phyloP scores from a whole-genome alignment of 306 rosid species.

The Cucurbita maxima region DNA sequence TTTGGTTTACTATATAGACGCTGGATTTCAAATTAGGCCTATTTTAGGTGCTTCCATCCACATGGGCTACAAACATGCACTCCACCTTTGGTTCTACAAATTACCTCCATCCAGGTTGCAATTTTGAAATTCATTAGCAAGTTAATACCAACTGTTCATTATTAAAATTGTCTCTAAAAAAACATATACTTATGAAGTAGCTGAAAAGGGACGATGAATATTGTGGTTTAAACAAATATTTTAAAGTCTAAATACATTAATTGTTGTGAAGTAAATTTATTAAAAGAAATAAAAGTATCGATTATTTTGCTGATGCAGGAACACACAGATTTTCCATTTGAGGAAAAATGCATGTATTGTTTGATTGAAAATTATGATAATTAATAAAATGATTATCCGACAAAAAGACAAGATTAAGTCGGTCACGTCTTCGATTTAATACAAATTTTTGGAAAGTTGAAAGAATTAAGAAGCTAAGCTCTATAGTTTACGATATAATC shows the following conservation, averaged over 20 bases:
- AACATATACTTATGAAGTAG: neutral
- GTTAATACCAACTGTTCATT: neutral
- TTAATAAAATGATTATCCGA: neutral
- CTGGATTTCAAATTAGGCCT: no score
- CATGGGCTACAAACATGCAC: no score
- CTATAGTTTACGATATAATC: neutral
- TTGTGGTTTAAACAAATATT: no score
- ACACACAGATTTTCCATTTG: neutral
- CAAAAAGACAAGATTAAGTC: neutral
- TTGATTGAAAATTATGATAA: neutral
- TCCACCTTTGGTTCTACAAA: neutral
- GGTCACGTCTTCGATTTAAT: neutral
- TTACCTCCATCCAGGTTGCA: neutral
- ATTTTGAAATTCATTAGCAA: neutral
- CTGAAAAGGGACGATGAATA: neutral
- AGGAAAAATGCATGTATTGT: neutral
- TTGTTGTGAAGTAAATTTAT: no score
- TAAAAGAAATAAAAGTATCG: no score
- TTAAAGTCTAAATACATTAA: no score
- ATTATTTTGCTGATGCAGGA: no score
- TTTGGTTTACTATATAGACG: no score
- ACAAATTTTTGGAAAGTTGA: neutral
- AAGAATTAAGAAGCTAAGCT: neutral
- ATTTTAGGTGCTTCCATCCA: no score
- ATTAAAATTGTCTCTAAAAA: neutral